Conservation (phyloP, 2,329 filamentous ascomycete species). For the Chaetomiaceae sp. region DNA sequence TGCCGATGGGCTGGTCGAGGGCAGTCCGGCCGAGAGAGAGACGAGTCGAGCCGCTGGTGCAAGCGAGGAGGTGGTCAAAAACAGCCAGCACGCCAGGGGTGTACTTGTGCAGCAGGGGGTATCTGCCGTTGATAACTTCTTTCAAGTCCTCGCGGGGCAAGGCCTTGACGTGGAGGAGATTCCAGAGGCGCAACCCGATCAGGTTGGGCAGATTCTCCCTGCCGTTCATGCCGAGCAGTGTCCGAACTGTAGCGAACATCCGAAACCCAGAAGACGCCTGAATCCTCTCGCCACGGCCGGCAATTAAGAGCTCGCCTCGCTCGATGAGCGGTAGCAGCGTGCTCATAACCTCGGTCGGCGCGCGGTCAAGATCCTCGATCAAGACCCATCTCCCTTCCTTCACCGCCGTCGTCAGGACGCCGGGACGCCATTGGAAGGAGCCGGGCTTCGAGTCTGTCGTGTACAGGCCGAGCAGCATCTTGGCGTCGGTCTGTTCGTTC, state of each 20-base stretch:
- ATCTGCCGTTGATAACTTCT: conserved; percentile 66
- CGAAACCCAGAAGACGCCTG: conserved; percentile 80
- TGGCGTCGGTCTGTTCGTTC: conserved; percentile 97
- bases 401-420: conserved; percentile 89
- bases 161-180: conserved; percentile 63
- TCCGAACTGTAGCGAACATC: conserved; percentile 87
- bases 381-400: conserved; percentile 93
- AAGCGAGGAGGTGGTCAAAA: conserved; percentile 48
- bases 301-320: conserved; percentile 82
- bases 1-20: conserved; percentile 47
- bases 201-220: conserved; percentile 66
- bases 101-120: conserved; percentile 64
- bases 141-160: conserved; percentile 67
- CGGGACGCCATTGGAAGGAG: conserved; percentile 87
- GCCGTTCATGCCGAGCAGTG: conserved; percentile 63
- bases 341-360: conserved; percentile 91
- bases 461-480: conserved; percentile 92
- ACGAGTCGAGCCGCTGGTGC: conserved; percentile 34
- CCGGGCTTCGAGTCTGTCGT: conserved; percentile 82
- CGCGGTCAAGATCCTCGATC: conserved; percentile 93
- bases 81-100: conserved; percentile 56
- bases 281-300: conserved; percentile 81
- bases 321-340: conserved; percentile 90
- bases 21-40: conserved; percentile 33
- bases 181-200: conserved; percentile 84